These are phyloP conservation scores for Amanita inopinata DNA, from an alignment of 768 basidiomycete species.

Conservation along the genomic window DNA sequence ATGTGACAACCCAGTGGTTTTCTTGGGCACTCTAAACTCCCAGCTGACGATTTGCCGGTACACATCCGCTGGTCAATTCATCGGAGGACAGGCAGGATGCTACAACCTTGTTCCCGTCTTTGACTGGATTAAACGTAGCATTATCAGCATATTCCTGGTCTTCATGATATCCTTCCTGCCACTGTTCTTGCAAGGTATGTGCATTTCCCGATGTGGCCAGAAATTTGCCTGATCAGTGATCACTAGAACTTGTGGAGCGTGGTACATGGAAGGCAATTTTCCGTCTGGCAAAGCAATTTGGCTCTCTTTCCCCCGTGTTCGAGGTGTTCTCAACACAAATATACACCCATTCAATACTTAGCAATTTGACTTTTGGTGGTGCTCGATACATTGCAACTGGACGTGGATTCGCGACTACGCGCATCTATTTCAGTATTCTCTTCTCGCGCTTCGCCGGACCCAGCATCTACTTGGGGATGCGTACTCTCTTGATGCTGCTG, in stretches of 20 bases:
- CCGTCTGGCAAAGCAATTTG: conserved; percentile 89
- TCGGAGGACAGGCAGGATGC: conserved; percentile 78
- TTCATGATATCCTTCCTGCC: conserved; percentile 97
- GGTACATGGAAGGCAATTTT: conserved; percentile 88
- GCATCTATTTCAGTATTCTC: conserved; percentile 89
- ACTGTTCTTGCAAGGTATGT: conserved; percentile 85
- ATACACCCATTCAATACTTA: conserved; percentile 94
- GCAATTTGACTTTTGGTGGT: conserved; percentile 94
- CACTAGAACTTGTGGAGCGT: conserved; percentile 84
- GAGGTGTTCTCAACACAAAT: conserved; percentile 99
- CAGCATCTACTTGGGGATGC: conserved; percentile 94
- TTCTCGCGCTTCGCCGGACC: conserved; percentile 99
- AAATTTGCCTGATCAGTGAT: conserved; percentile 13
- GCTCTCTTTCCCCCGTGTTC: conserved; percentile 89
- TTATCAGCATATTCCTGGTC: conserved; percentile 97
- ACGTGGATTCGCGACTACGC: conserved; percentile 94
- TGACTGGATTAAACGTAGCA: conserved; percentile 91
- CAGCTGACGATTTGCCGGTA: conserved; percentile 76
- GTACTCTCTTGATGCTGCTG: conserved; percentile 84
- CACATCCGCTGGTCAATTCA: conserved; percentile 56
- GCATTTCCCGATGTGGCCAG: background rate
- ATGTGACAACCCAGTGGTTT: conserved; percentile 70
- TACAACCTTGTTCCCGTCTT: conserved; percentile 93
- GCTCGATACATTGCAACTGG: conserved; percentile 98
- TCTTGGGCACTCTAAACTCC: conserved; percentile 86